Base-by-base conservation (phyloP, 139 green algal genomes). In the Picochlorum sp. region DNA sequence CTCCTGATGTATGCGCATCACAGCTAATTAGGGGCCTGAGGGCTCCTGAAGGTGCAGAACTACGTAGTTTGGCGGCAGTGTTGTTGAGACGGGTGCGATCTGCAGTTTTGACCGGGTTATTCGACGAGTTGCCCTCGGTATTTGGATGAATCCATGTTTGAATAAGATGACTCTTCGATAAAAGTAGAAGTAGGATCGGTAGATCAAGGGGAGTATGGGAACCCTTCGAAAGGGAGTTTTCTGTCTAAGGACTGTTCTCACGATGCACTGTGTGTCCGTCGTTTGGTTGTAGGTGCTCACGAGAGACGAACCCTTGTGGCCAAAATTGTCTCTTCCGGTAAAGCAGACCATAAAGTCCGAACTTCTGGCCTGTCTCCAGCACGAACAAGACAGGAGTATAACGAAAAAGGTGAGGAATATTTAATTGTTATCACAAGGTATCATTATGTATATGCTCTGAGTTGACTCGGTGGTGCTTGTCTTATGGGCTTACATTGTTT, bases 221-320 rank as follows among this genome's bases (percentile, higher is more conserved):
- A n/a, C n/a, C n/a, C n/a, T n/a, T n/a, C n/a, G n/a, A n/a, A n/a
- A n/a, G n/a, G n/a, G n/a, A n/a, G n/a, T n/a, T n/a, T n/a, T n/a
- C n/a, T n/a, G n/a, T n/a, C n/a, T n/a, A n/a, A n/a, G n/a, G n/a
- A n/a, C n/a, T n/a, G n/a, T n/a, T n/a, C n/a, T n/a, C n/a, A n/a
- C n/a, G n/a, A n/a, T n/a, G n/a, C n/a, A n/a, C n/a, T n/a, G n/a
- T n/a, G n/a, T n/a, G n/a, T n/a, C n/a, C 25, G 3, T 43, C 8
- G 20, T 31, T 3, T 39, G 51, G 18, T 3, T 35, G 20, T 69
- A 88, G 69, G 79, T 81, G 29, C 65, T 95, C 2, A 84, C 78
- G 0, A 76, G 80, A 20, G 83, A 90, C 40, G 70, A 75, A 6
- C 80, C 76, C 7, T 59, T 95, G 7, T 96, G 81, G 86, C 59